Evolutionary conservation across 164 flowering plant genomes (phyloP), one percentile per base, ranked within the genome.

Genomic region (Stephania cephalantha): DNA sequence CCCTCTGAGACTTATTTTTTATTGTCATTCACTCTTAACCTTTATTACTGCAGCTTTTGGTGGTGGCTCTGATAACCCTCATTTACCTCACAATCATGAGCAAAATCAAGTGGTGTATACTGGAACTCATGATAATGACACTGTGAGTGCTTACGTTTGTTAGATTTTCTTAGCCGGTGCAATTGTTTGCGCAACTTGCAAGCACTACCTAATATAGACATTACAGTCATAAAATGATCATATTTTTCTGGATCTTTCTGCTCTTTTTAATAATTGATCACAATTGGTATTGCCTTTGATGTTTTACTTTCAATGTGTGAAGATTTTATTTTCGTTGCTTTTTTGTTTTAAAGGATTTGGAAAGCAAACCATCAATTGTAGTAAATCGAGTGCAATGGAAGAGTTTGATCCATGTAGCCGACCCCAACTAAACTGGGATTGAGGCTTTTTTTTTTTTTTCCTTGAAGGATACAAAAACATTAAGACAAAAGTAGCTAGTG

Each of bases 71-170:
- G 87, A 82, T 71, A 95, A 95, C 77, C 98, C 98, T 73, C 97
- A 95, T 84, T 84, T 93, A 82, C 97, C 90, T 78, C 99, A 95
- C 78, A 95, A 95, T 84, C 97, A 95, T 75, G 97, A 92, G 81
- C 77, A 8, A 5, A 89, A 95, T 82, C 97, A 95, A 89, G 99
- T 95, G 71, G 97, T 90, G 29, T 95, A 95, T 81, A 87, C 97
- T 68, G 99, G 99, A 73, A 95, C 99, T 81, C 99, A 95, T 85
- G 99, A 95, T 79, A 95, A 95, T 86, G 99, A 95, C 83, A 95
- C 99, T 76, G 99, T 95, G 85, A 80, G 78, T 58, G 31, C 63
- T 5, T 71, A 2, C 12, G 7, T 20, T 17, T 58, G 18, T 58
- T 13, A 61, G 10, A 69, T 46, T 58, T 52, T 15, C 42, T 58